phyloP scores from a whole-genome alignment of 164 flowering plant genomes.

The Vitis rotundifolia region DNA sequence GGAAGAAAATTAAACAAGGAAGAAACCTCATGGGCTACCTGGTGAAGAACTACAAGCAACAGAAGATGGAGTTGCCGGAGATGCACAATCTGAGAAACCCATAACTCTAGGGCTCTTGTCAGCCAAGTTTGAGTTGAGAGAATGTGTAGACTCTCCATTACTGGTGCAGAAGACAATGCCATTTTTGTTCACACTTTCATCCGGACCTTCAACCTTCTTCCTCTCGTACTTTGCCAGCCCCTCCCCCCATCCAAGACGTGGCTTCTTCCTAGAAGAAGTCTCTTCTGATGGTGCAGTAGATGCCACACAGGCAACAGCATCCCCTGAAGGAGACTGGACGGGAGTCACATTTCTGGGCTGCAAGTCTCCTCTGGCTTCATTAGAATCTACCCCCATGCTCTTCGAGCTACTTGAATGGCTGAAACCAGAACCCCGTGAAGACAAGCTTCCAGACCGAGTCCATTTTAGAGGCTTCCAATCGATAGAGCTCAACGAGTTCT shows the following conservation, averaged over 20 bases:
- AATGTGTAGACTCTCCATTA: conserved; percentile 27
- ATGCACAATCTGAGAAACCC: conserved; percentile 59
- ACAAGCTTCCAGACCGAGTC: conserved; percentile 75
- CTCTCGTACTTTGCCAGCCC: conserved; percentile 99
- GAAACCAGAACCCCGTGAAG: conserved; percentile 79
- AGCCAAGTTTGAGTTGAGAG: conserved; percentile 19
- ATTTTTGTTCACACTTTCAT: conserved; percentile 36
- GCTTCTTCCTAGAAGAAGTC: conserved; percentile 70
- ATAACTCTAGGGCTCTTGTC: conserved; percentile 57
- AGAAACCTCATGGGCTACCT: conserved; percentile 32
- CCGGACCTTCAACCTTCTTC: conserved; percentile 78
- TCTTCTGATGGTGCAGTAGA: conserved; percentile 49
- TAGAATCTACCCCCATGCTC: conserved; percentile 54
- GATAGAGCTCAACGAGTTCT: conserved; percentile 43
- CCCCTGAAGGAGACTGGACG: conserved; percentile 56
- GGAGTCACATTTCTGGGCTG: conserved; percentile 38
- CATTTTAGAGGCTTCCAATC: conserved; percentile 85
- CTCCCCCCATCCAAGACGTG: conserved; percentile 97
- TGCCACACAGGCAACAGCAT: conserved; percentile 43
- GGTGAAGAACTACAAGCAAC: conserved; percentile 88
- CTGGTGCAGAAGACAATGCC: conserved; percentile 16
- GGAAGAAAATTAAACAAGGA: too few species aligned
- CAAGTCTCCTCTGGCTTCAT: conserved; percentile 42
- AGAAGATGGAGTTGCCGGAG: conserved; percentile 87
- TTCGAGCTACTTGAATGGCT: conserved; percentile 73